Conservation (phyloP, 768 basidiomycete species). For the Suillus clintonianus region DNA sequence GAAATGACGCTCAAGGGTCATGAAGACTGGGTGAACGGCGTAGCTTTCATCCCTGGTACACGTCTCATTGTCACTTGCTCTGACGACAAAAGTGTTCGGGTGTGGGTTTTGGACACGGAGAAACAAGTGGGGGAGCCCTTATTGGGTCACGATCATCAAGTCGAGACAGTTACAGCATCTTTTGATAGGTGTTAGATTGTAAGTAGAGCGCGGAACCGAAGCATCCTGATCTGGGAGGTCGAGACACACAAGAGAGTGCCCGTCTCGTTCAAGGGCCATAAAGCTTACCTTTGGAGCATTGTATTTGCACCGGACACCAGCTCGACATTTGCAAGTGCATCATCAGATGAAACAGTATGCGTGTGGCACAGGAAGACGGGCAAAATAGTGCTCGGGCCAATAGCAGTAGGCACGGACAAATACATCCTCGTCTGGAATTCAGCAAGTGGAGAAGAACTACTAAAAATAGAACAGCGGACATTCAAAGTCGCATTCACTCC, state of each 20-base stretch:
- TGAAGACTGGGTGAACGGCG: no score
- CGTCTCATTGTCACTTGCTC: constrained; percentile 31
- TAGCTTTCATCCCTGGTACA: neutral
- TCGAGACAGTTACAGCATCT: neutral
- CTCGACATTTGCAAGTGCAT: neutral
- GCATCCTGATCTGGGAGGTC: neutral
- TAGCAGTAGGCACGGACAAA: neutral
- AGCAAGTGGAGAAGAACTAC: neutral
- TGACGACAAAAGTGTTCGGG: neutral
- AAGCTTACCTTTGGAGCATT: accelerated
- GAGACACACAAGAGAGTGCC: neutral
- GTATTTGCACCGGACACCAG: neutral
- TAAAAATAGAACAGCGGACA: neutral
- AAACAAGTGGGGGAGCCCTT: neutral
- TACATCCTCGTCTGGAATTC: neutral
- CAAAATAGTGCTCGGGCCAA: neutral
- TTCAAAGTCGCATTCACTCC: neutral
- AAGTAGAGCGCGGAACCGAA: neutral
- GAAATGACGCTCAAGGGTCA: no score
- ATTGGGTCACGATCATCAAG: no score
- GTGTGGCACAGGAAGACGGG: neutral
- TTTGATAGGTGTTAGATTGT: neutral
- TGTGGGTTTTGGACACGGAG: neutral
- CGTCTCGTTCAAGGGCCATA: neutral
- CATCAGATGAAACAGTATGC: neutral